These are phyloP conservation scores for Monosporozyma yasuniensis DNA, from an alignment of 805 yeast species.

Conservation along the genomic window DNA sequence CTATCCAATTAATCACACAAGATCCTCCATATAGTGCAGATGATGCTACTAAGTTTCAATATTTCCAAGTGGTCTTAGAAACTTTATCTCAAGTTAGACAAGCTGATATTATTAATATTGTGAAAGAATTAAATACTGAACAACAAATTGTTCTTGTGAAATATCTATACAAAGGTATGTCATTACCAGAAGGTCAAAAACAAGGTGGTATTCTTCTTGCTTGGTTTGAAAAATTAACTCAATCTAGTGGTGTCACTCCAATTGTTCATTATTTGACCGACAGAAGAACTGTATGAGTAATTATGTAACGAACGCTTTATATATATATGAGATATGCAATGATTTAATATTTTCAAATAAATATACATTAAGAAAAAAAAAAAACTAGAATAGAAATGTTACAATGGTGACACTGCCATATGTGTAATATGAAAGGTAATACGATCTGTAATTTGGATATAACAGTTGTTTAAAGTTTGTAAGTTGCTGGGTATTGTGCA, in stretches of 20 bases:
- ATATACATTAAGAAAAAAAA: neutral
- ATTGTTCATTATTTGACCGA: constrained; percentile 81
- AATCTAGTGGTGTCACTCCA: constrained; percentile 78
- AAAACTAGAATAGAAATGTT: no score
- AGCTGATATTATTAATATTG: constrained; percentile 55
- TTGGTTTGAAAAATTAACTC: constrained; percentile 90
- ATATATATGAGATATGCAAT: neutral
- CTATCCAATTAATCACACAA: constrained; percentile 53
- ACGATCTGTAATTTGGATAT: no score
- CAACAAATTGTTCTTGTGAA: constrained; percentile 75
- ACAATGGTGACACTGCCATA: no score
- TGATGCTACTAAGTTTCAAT: constrained; percentile 37
- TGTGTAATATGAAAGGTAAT: no score
- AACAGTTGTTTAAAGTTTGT: no score
- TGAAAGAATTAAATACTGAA: constrained; percentile 48
- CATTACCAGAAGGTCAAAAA: constrained; percentile 64
- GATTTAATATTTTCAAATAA: neutral
- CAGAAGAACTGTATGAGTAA: constrained; percentile 53
- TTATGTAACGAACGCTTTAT: neutral
- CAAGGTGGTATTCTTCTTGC: constrained; percentile 78
- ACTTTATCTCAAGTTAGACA: constrained; percentile 59
- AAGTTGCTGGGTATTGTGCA: no score
- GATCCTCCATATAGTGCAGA: constrained; percentile 81
- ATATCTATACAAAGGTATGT: constrained; percentile 80
- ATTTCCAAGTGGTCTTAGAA: constrained; percentile 53